These are phyloP conservation scores for Schizochytrium sp. DNA, from an alignment of 108 stramenopile species.

Conservation along the genomic window DNA sequence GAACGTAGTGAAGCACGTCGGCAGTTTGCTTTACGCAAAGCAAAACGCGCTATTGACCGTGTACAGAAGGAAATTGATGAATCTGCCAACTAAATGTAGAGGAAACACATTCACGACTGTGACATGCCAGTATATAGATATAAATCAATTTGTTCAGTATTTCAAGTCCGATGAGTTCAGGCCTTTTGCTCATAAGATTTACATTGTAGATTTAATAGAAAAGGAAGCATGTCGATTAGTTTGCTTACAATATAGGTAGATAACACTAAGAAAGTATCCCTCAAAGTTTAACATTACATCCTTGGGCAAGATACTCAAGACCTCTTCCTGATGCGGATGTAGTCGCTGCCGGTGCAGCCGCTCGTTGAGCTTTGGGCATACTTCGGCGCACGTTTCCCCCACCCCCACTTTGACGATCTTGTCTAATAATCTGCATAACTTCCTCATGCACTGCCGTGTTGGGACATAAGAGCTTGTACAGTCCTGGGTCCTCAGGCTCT, in stretches of 20 bases:
- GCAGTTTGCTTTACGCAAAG: not conserved
- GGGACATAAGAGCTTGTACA: not conserved
- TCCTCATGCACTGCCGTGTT: not conserved
- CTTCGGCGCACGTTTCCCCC: not conserved
- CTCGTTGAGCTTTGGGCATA: not conserved
- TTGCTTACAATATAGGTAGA: too few species aligned
- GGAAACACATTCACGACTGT: too few species aligned
- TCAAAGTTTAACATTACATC: conserved; percentile 16
- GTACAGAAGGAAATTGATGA: conserved; percentile 25
- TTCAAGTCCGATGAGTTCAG: too few species aligned
- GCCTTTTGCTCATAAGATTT: too few species aligned
- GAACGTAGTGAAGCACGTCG: conserved; percentile 10
- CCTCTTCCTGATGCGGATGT: not conserved
- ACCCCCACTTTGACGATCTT: not conserved
- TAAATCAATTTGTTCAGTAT: too few species aligned
- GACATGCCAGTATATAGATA: too few species aligned
- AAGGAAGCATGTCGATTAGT: too few species aligned
- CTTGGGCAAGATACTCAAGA: conserved; percentile 45
- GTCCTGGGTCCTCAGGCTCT: not conserved
- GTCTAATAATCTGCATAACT: not conserved
- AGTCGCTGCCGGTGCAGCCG: not conserved
- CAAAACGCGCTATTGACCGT: conserved; percentile 13
- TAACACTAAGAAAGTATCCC: too few species aligned
- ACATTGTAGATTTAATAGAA: too few species aligned
- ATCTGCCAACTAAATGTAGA: too few species aligned